These are phyloP conservation scores for Letharia lupina DNA, from an alignment of 495 filamentous ascomycete genomes.

Conservation along the genomic window DNA sequence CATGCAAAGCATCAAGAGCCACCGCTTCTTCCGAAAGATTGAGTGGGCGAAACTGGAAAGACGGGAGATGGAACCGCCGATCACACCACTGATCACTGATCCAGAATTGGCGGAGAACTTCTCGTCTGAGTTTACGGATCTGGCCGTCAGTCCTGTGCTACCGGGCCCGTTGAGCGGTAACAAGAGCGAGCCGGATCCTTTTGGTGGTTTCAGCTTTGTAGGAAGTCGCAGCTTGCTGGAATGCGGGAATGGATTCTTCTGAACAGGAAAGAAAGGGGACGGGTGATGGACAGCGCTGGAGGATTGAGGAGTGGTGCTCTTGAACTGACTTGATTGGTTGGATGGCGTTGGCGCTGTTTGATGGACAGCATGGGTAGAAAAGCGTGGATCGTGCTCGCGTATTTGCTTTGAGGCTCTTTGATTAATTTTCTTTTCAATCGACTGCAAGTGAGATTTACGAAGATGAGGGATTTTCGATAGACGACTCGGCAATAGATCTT, in stretches of 20 bases:
- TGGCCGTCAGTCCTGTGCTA: constrained; percentile 64
- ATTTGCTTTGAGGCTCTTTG: constrained; percentile 2
- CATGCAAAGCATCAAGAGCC: constrained; percentile 73
- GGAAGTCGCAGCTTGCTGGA: constrained; percentile 81
- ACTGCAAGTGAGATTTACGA: neutral
- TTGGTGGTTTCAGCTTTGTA: constrained; percentile 95
- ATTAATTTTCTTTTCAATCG: neutral
- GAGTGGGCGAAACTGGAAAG: constrained; percentile 78
- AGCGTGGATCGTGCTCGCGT: neutral
- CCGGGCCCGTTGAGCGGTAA: constrained; percentile 28
- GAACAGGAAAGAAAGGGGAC: neutral
- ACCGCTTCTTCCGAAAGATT: constrained; percentile 93
- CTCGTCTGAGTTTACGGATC: constrained; percentile 71
- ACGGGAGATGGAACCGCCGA: constrained; percentile 75
- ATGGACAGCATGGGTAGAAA: neutral
- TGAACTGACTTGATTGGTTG: neutral
- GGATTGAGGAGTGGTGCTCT: neutral
- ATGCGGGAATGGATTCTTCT: constrained; percentile 19
- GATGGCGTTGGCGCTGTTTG: neutral
- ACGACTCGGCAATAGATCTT: neutral
- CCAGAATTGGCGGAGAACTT: constrained; percentile 96
- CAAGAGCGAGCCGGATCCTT: constrained; percentile 56
- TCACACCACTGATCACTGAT: constrained; percentile 85
- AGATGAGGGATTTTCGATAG: neutral
- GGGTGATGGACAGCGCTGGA: neutral